Conservation (phyloP, 768 basidiomycete species). For the Pleurotus eryngii region DNA sequence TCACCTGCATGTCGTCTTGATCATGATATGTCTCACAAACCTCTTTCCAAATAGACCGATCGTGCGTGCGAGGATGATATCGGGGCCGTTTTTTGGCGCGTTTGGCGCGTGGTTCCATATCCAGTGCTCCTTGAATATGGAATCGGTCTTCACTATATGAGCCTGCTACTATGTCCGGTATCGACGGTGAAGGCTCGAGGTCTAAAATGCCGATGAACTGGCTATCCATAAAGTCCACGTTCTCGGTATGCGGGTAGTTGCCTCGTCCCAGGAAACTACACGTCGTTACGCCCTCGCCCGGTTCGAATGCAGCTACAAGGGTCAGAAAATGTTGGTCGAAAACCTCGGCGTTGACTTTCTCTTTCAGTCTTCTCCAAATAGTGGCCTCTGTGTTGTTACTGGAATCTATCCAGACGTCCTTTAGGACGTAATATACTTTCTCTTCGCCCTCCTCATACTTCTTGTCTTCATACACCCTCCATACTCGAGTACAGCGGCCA, state of each 20-base stretch:
- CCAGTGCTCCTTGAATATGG: no score
- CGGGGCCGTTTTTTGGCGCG: not conserved
- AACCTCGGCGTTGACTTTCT: not conserved
- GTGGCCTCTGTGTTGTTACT: not conserved
- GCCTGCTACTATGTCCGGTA: not conserved
- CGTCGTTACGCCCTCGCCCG: not conserved
- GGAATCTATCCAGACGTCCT: not conserved
- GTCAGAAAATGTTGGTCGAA: not conserved
- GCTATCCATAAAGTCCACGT: not conserved
- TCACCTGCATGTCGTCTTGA: not conserved
- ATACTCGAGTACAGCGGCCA: conserved; percentile 10
- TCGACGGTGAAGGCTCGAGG: not conserved
- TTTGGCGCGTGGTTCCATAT: no score
- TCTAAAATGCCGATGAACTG: not conserved
- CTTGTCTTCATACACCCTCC: not conserved
- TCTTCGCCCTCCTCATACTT: not conserved
- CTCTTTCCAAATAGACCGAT: not conserved
- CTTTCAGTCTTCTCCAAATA: not conserved
- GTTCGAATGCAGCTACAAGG: not conserved
- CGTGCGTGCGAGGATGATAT: not conserved
- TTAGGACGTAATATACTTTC: not conserved
- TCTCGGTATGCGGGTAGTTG: not conserved
- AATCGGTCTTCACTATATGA: not conserved
- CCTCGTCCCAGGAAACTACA: not conserved
- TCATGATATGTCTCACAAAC: not conserved